Base-by-base conservation (phyloP, 2,329 filamentous ascomycete species). In the Pseudogymnoascus destructans region DNA sequence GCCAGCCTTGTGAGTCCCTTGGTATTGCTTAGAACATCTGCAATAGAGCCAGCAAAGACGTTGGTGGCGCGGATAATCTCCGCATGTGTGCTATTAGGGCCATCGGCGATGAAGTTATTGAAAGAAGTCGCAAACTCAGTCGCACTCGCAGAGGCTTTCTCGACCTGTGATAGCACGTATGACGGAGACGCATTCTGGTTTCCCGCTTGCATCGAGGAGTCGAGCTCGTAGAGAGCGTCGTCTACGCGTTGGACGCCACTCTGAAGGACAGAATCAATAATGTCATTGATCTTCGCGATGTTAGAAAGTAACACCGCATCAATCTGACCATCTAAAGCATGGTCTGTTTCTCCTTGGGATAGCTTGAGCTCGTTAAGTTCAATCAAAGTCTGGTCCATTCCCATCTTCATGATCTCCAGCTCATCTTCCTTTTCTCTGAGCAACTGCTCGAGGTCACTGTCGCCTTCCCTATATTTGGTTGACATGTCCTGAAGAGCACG, bases 91-190 rank as follows among this genome's bases (percentile, higher is more conserved):
- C 88, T 89, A 71, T 91, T 95, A 4, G 92, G 91, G 0, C 93
- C 93, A 69, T 98, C 93, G 6, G 92, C 93, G 66, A 98, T 95
- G 71, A 95, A 97, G 73, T 95, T 95, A 76, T 96, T 98, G 78
- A 97, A 98, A 0, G 93, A 86, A 0, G 92, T 97, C 1, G 92
- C 93, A 72, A 98, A 98, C 70, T 98, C 93, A 72, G 95, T 97
- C 10, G 93, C 89, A 63, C 85, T 95, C 8, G 90, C 84, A 6
- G 91, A 93, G 0, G 93, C 91, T 75, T 97, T 98, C 70, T 98
- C 93, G 60, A 97, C 91, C 71, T 97, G 92, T 1, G 92, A 97
- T 56, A 98, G 78, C 10, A 98, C 91, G 69, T 95, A 97, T 1
- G 92, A 82, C 11, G 93, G 90, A 38, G 91, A 95, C 0, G 93